phyloP scores from a whole-genome alignment of 2,329 filamentous ascomycete genomes.

The Graphilbum fragrans region DNA sequence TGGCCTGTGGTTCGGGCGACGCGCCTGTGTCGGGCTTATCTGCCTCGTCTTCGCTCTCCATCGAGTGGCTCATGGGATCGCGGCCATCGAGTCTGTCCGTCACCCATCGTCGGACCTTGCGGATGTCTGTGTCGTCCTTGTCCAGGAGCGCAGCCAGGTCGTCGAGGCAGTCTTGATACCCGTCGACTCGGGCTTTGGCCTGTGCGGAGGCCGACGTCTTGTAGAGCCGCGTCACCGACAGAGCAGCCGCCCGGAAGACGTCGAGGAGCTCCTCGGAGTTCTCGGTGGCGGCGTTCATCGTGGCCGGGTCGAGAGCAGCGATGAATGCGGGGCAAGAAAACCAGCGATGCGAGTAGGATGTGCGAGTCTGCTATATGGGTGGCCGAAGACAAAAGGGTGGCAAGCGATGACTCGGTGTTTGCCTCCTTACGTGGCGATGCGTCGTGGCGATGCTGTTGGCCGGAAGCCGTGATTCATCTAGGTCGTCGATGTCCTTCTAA shows the following conservation, averaged over 20 bases:
- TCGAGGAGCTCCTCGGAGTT: conserved; percentile 59
- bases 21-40: conserved; percentile 49
- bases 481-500: too few relatives aligned
- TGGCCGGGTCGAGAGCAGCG: too few relatives aligned
- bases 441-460: too few relatives aligned
- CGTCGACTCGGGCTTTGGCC: conserved; percentile 61
- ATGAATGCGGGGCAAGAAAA: background rate
- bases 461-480: too few relatives aligned
- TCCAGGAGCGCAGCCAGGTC: conserved; percentile 81
- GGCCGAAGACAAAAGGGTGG: background rate
- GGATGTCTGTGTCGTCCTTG: conserved; percentile 66
- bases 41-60: conserved; percentile 44
- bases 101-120: conserved; percentile 49
- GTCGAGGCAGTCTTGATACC: conserved; percentile 89
- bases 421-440: too few relatives aligned
- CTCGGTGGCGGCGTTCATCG: background rate
- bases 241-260: conserved; percentile 81
- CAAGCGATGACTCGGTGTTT: too few relatives aligned
- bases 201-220: conserved; percentile 77
- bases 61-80: conserved; percentile 35
- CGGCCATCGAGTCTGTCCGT: conserved; percentile 57
- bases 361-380: too few relatives aligned
- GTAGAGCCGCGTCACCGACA: conserved; percentile 93
- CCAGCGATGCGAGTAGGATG: background rate
- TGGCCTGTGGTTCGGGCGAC: conserved; percentile 41